Base-by-base conservation (phyloP, 495 filamentous ascomycete genomes). In the Bombardia bombarda region DNA sequence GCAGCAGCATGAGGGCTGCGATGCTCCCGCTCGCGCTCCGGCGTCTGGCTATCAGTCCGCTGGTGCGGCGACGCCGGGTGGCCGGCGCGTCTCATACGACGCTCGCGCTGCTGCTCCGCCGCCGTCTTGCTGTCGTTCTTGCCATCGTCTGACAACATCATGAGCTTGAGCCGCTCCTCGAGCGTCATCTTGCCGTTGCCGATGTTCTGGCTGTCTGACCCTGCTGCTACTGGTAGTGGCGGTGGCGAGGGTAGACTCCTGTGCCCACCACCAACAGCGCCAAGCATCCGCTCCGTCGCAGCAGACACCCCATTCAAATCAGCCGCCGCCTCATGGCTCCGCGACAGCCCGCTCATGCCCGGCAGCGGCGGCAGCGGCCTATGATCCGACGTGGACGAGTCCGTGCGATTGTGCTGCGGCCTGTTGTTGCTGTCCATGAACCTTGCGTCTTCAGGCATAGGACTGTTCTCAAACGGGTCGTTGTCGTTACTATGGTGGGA, bases 161-260 rank as follows among this genome's bases (percentile, higher is more conserved):
- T 89, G 21, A 92, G 74, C 46, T 77, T 77, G 21, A 94, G 71
- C 21, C 86, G 71, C 40, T 94, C 88, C 53, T 94, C 86, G 4
- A 94, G 66, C 3, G 86, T 73, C 83, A 90, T 84, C 20, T 74
- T 80, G 14, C 73, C 72, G 44, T 77, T 77, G 19, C 73, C 74
- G 58, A 84, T 79, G 20, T 75, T 78, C 4, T 82, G 74, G 38
- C 84, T 77, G 32, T 93, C 86, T 5, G 78, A 67, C 59, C 87
- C 87, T 48, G 70, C 79, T 41, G 74, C 69, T 0, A 76, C 70
- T 14, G 80, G 79, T n/a, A n/a, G n/a, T 20, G 79, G 69, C 7
- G 86, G 84, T 23, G 80, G 80, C 3, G 79, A 71, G 6, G 86
- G 84, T 6, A 87, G 61, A 35, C 67, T 73, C 40, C 84, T 67